phyloP scores from a whole-genome alignment of 768 basidiomycete species.

The Phlebiopsis flavidoalba region DNA sequence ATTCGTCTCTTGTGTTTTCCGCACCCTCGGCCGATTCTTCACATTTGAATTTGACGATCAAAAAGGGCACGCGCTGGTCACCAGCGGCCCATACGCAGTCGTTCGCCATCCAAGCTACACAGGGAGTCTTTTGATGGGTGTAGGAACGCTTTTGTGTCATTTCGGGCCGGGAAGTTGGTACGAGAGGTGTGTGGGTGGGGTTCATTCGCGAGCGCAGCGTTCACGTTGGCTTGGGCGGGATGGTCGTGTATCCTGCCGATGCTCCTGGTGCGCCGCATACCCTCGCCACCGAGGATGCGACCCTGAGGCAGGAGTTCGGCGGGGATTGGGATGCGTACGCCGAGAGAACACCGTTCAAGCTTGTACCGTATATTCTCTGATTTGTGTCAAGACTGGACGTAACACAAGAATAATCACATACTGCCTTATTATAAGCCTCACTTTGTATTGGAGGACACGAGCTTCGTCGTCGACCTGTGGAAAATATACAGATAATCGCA shows the following conservation, averaged over 20 bases:
- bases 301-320: neutral
- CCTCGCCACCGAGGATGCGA: neutral
- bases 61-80: slow-evolving; percentile 11
- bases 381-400: neutral
- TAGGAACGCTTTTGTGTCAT: neutral
- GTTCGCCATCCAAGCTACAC: slow-evolving; percentile 19
- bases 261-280: neutral
- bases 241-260: neutral
- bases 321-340: neutral
- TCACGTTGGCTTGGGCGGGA: neutral
- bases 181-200: neutral
- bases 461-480: neutral
- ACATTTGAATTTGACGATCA: slow-evolving; percentile 6
- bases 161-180: slow-evolving; percentile 1
- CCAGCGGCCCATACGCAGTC: slow-evolving; percentile 13
- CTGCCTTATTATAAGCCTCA: neutral
- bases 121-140: neutral
- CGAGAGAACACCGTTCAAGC: neutral
- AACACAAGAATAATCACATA: neutral
- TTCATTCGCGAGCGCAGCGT: neutral
- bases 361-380: neutral
- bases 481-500: neutral
- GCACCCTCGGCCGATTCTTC: slow-evolving; percentile 3
- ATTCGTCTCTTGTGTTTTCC: no score
- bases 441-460: neutral